Conservation (phyloP, 768 basidiomycete genomes). For the Candolleomyces efflorescens region DNA sequence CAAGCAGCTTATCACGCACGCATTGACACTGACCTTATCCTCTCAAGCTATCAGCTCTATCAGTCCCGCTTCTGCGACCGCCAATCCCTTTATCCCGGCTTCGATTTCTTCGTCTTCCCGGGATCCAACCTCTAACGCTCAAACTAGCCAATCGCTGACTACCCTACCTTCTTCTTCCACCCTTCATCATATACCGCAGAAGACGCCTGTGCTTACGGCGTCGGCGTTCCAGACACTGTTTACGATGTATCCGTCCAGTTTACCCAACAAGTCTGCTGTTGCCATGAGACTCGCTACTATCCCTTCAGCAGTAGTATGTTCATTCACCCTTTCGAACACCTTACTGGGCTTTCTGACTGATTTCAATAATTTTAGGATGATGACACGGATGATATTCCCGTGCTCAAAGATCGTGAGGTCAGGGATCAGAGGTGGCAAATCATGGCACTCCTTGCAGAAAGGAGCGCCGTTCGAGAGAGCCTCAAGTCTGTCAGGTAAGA, state of each 20-base stretch:
- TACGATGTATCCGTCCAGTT: constrained; percentile 67
- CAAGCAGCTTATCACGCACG: constrained; percentile 80
- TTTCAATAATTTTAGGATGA: constrained; percentile 35
- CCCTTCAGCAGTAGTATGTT: constrained; percentile 22
- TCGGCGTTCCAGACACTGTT: constrained; percentile 76
- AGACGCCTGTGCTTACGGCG: constrained; percentile 50
- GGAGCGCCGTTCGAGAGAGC: constrained; percentile 66
- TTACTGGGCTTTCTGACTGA: constrained; percentile 24
- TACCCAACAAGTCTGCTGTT: constrained; percentile 77
- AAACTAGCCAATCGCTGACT: constrained; percentile 13
- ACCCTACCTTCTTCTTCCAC: constrained; percentile 10
- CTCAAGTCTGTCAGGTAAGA: constrained; percentile 21
- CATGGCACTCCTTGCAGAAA: constrained; percentile 66
- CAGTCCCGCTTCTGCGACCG: constrained; percentile 41
- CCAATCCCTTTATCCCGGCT: constrained; percentile 1
- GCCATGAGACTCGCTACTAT: constrained; percentile 60
- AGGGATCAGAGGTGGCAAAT: constrained; percentile 75
- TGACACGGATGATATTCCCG: constrained; percentile 43
- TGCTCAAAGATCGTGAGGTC: constrained; percentile 61
- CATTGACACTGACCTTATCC: constrained; percentile 69
- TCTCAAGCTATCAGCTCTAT: constrained; percentile 79
- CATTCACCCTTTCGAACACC: not conserved
- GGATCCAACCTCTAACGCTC: not conserved
- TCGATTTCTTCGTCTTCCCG: constrained; percentile 16
- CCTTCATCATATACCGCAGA: constrained; percentile 28